Evolutionary conservation across 1,284 basidiomycete genomes (phyloP), one percentile per base, ranked within the genome.

Genomic region (Ceratobasidium sp.): DNA sequence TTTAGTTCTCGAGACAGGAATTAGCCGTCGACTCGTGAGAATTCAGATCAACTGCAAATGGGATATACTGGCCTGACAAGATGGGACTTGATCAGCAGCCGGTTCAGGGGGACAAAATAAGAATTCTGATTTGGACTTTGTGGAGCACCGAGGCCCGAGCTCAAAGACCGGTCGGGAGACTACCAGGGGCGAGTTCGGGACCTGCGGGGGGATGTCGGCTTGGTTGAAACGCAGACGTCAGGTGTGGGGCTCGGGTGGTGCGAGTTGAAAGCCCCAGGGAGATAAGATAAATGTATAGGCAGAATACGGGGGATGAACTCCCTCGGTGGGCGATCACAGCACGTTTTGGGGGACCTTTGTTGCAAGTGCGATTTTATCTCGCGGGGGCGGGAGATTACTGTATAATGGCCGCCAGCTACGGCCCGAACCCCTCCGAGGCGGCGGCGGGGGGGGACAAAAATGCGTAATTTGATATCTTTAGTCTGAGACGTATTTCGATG

Each of bases 121-220:
- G 68, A 41, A 59, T 70, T 70, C 68, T 70, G 68, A 70, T 70
- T 33, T 44, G 23, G 52, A 57, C 18, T 27, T 35, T 54, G 55
- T 38, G 59, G 59, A 60, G 59, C 59, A 60, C 55, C 41, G 30
- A 38, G 44, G 30, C 50, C 50, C 50, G 67, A 69, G 50, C 46
- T 69, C 67, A 54, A 69, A 55, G 46, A 38, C 50, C 67, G 46
- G 48, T 57, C 23, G 59, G 59, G 27, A 16, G n/a, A n/a, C 59
- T 18, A n/a, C n/a, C n/a, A 60, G 59, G 33, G 33, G 14, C 4
- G 55, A 4, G 59, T 38, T 60, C 59, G 59, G 59, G 59, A 60
- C 35, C 59, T 60, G 59, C 23, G 50, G 59, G 33, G 59, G 59
- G 3, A 60, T 20, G 33, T 60, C 59, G 59, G 59, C 59, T 27